Evolutionary conservation across 768 basidiomycete genomes (phyloP), one percentile per base, ranked within the genome.

Genomic region (Lactarius vividus): DNA sequence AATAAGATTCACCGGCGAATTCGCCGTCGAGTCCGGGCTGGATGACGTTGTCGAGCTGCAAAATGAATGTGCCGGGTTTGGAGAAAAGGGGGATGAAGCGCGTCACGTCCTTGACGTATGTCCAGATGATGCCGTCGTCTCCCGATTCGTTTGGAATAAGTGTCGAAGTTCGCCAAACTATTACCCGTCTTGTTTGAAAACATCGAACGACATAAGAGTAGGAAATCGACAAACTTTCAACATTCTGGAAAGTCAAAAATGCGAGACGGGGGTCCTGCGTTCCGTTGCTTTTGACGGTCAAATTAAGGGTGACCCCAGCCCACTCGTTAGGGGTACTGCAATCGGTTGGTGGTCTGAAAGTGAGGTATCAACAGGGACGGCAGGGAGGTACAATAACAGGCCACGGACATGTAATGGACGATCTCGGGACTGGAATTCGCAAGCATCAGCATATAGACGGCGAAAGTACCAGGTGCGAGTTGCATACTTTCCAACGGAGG

Each of bases 231-330:
- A 66, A 71, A 89, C 88, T 89, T 74, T 92, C 91, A 6, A 89
- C 88, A 71, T 90, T 86, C 37, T 89, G 85, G 73, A 91, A 87
- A 5, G 88, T 88, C 70, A 93, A 88, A 18, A 86, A 82, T 2
- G 83, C 88, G 7, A 91, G 78, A 29, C 89, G 83, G 72, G 89
- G 88, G 64, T 83, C 90, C 73, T 91, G 89, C 10, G 87, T 88
- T 54, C 91, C 91, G 62, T 89, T 92, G 62, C 85, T 86, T 3
- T 88, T 88, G 23, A 88, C 88, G 0, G 91, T 91, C 70, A 91
- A 86, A 73, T 91, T 91, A 35, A 92, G 77, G 11, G 84, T 88
- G 39, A 93, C 80, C 0, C 84, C 90, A 9, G 88, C 84, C 91
- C 91, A 92, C 6, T 86, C 84, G 2, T 90, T 89, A 26, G 82